A percentile compares a stretch with the other conserved stretches of the same genome.
These are phyloP conservation scores for Solanum hybrid DNA, from an alignment of 305 asterid genomes.

Conservation along the genomic window DNA sequence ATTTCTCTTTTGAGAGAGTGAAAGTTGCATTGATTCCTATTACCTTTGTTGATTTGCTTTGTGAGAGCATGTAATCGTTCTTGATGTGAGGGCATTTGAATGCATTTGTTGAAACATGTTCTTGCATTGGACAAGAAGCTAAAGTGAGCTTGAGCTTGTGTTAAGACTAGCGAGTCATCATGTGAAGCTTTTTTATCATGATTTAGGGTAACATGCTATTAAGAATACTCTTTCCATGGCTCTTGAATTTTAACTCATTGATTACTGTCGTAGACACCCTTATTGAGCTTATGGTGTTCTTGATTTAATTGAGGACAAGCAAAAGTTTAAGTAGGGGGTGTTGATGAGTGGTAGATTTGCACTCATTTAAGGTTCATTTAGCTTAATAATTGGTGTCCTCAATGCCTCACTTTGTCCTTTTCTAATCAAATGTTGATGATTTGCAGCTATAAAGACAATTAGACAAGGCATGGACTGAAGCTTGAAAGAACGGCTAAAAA, in stretches of 20 bases:
- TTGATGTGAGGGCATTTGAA: not conserved
- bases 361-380: not conserved
- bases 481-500: not conserved
- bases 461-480: not conserved
- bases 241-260: not conserved
- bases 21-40: not conserved
- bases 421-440: not conserved
- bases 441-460: not conserved
- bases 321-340: not conserved
- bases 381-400: not conserved
- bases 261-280: not conserved
- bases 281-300: not conserved
- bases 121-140: not conserved
- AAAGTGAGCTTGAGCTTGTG: not conserved
- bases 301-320: not conserved
- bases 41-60: not conserved
- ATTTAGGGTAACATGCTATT: not conserved
- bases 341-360: not conserved
- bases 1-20: not conserved
- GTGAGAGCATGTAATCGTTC: not conserved
- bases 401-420: not conserved
- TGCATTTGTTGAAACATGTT: not conserved
- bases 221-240: not conserved
- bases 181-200: not conserved
- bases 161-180: not conserved